Percentiles rank a stretch among this genome's conserved stretches.
Conservation (phyloP, 1,284 basidiomycete species). For the Ceratobasidium sp. region DNA sequence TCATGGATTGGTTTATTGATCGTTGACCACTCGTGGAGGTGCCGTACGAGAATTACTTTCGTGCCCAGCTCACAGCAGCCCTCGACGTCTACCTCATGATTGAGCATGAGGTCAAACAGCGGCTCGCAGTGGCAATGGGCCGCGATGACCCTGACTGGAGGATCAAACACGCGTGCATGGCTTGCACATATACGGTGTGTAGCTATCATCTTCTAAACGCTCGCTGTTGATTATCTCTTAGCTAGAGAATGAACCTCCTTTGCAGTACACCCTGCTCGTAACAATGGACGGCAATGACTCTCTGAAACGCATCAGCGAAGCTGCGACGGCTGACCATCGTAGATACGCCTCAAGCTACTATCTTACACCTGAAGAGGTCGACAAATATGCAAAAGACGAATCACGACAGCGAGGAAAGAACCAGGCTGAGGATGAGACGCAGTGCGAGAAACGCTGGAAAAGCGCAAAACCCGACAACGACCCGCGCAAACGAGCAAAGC, state of each 20-base stretch:
- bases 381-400: constrained; percentile 50
- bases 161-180: constrained; percentile 49
- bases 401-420: constrained; percentile 26
- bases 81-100: constrained; percentile 51
- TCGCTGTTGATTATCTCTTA: constrained; percentile 10
- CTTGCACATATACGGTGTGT: constrained; percentile 50
- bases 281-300: constrained; percentile 52
- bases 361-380: constrained; percentile 47
- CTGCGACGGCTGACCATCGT: constrained; percentile 44
- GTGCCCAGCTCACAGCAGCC: constrained; percentile 46
- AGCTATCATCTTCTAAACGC: neutral
- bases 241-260: constrained; percentile 48
- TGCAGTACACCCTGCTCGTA: constrained; percentile 45
- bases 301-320: constrained; percentile 47
- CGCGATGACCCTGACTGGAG: constrained; percentile 47
- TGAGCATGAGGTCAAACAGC: constrained; percentile 41
- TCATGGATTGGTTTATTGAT: no score
- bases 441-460: constrained; percentile 47
- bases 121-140: constrained; percentile 45
- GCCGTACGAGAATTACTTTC: constrained; percentile 47
- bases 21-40: constrained; percentile 40
- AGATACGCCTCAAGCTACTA: constrained; percentile 50
- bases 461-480: constrained; percentile 49
- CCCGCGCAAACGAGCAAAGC: neutral
- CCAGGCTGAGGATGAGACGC: constrained; percentile 22